Percentiles rank a stretch among this genome's conserved stretches.
Conservation (phyloP, 1,284 basidiomycete genomes). For the Pseudozyma sp. region DNA sequence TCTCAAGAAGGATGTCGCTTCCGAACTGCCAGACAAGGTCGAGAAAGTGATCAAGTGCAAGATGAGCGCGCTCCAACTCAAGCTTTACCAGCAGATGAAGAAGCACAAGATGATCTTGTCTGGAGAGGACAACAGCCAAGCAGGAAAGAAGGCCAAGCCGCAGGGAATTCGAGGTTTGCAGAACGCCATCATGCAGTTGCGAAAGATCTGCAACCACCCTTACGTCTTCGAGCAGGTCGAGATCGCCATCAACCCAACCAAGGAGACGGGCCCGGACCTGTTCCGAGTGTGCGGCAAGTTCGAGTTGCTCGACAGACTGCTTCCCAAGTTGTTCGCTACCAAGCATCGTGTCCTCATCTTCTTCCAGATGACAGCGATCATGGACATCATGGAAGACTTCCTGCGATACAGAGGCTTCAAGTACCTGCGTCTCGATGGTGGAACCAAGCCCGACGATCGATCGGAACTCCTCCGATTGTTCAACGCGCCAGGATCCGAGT, state of each 20-base stretch:
- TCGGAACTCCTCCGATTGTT: conserved; percentile 88
- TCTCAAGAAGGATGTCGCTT: conserved; percentile 98
- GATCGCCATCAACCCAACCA: conserved; percentile 85
- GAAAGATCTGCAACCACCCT: conserved; percentile 91
- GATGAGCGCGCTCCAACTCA: conserved; percentile 93
- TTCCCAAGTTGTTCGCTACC: conserved; percentile 93
- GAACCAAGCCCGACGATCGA: conserved; percentile 97
- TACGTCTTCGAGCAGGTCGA: conserved; percentile 95
- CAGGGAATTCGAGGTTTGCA: conserved; percentile 75
- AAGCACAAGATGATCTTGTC: conserved; percentile 86
- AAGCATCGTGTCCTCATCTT: conserved; percentile 97
- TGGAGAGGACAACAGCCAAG: conserved; percentile 61
- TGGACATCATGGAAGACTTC: conserved; percentile 99
- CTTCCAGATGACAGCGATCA: conserved; percentile 99
- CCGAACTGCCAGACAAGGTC: conserved; percentile 96
- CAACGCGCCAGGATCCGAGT: conserved; percentile 90
- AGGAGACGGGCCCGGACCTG: conserved; percentile 81
- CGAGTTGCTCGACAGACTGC: conserved; percentile 89
- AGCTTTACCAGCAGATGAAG: conserved; percentile 98
- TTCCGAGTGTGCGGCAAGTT: conserved; percentile 92
- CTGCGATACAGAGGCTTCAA: conserved; percentile 89
- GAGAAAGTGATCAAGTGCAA: conserved; percentile 99
- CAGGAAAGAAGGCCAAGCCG: conserved; percentile 62
- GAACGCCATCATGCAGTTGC: conserved; percentile 98
- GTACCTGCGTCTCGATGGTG: conserved; percentile 94